Conservation (phyloP, 2,329 filamentous ascomycete species). For the Hypomyces perniciosus region DNA sequence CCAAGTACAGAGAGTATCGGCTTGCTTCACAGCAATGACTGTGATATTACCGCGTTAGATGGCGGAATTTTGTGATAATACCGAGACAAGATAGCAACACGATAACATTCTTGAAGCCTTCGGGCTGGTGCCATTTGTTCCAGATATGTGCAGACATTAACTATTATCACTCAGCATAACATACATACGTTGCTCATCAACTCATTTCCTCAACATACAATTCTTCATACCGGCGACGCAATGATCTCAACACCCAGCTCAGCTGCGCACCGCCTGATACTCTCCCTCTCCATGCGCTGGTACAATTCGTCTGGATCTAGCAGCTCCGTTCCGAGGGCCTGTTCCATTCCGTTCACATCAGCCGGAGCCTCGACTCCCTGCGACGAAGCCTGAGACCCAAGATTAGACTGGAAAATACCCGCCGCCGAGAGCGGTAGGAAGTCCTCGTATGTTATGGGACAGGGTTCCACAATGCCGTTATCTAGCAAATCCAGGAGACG, state of each 20-base stretch:
- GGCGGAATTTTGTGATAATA: no score
- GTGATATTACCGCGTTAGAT: no score
- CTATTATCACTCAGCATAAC: background rate
- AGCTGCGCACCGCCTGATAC: slow-evolving; percentile 20
- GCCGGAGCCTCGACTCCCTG: background rate
- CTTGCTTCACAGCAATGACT: no score
- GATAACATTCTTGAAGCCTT: no score
- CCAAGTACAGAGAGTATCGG: background rate
- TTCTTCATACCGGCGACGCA: background rate
- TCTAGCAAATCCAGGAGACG: slow-evolving; percentile 28
- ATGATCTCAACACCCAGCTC: background rate
- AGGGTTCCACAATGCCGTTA: slow-evolving; percentile 26
- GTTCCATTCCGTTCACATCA: slow-evolving; percentile 13
- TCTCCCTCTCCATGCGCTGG: slow-evolving; percentile 10
- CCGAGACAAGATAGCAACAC: no score
- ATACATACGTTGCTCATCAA: background rate
- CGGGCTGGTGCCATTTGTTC: no score
- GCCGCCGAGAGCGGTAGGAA: slow-evolving; percentile 48
- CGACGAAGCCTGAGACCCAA: slow-evolving; percentile 15
- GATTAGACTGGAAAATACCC: slow-evolving; percentile 45
- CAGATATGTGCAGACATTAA: no score
- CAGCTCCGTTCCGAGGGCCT: slow-evolving; percentile 6
- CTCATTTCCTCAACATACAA: background rate
- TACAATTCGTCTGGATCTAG: slow-evolving; percentile 16
- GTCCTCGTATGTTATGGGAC: slow-evolving; percentile 48